Conservation (phyloP, 306 rosid genomes). For the apple (Malus domestica) region ASM211411v1 NC_041789.1:12136001-12136500, state of each 20-base stretch:
- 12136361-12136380: neutral
- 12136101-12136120: conserved; percentile 27
- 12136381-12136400: neutral
- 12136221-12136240: conserved; percentile 94
- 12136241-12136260: conserved; percentile 86
- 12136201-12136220: conserved; percentile 71
- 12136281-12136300: neutral
- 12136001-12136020: neutral
- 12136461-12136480: neutral
- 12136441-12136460: neutral
- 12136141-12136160: conserved; percentile 50
- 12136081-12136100: neutral
- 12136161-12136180: conserved; percentile 86
- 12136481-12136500: neutral
- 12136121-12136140: conserved; percentile 92
- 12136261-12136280: neutral
- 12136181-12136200: conserved; percentile 89
- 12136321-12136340: neutral
- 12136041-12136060: neutral
- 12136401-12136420: neutral
- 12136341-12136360: neutral
- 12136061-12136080: neutral
- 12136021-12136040: neutral
- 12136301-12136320: neutral
- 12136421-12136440: neutral